Evolutionary conservation across 176 grass and related monocot genomes (phyloP).

Genomic region (Canna indica): DNA sequence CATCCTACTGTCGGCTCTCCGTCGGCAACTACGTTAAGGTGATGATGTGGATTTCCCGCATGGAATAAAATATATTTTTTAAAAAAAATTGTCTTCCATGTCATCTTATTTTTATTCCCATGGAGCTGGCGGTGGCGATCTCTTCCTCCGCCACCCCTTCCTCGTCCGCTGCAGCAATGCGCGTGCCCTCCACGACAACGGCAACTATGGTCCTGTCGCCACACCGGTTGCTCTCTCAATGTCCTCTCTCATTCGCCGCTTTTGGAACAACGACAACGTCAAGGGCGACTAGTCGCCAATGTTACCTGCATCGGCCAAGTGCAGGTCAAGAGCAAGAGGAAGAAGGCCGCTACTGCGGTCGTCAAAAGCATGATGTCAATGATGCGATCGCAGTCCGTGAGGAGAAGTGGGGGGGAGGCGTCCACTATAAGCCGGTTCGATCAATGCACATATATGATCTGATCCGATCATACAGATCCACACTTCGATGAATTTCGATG

Average conservation of each 20-base stretch:
- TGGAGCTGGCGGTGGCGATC: slow-evolving; percentile 21
- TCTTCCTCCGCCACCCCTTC: slow-evolving; percentile 27
- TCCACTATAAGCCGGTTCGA: no score
- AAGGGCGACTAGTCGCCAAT: slow-evolving; percentile 30
- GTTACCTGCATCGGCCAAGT: slow-evolving; percentile 94
- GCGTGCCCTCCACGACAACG: slow-evolving; percentile 32
- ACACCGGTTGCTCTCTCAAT: slow-evolving; percentile 42
- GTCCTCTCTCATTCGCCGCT: slow-evolving; percentile 59
- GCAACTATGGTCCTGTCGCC: slow-evolving; percentile 17
- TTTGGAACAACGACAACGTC: slow-evolving; percentile 63
- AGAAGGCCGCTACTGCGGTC: slow-evolving; percentile 38
- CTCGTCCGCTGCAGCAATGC: slow-evolving; percentile 14
- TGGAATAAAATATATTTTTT: no score
- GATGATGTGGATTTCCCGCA: no score
- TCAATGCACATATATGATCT: no score
- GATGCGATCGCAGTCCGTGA: slow-evolving; percentile 46
- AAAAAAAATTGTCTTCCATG: no score
- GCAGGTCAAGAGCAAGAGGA: slow-evolving; percentile 70
- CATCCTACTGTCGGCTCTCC: no score
- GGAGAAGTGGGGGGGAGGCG: slow-evolving; percentile 34
- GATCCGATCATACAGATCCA: no score
- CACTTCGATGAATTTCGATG: slow-evolving; percentile 62
- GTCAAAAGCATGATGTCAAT: slow-evolving; percentile 8
- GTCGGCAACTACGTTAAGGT: no score
- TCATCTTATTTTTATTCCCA: no score